Conservation (phyloP, 768 basidiomycete genomes). For the Infundibulicybe gibba region DNA sequence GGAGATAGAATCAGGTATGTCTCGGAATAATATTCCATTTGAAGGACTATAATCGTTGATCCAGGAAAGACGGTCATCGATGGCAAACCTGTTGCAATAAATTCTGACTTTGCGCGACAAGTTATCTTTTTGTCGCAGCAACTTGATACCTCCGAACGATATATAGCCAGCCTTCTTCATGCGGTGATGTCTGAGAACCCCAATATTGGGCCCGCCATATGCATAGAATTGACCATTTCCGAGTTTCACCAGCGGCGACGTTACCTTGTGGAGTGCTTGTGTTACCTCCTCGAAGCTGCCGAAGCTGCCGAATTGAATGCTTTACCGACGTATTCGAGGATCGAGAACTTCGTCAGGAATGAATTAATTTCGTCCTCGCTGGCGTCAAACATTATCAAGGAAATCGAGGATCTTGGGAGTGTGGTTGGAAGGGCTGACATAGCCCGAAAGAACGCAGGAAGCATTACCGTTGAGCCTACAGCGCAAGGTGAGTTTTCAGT, state of each 20-base stretch:
- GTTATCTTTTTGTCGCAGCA: constrained; percentile 76
- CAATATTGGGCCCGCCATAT: constrained; percentile 53
- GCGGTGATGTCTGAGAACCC: constrained; percentile 61
- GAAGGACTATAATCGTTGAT: constrained; percentile 2
- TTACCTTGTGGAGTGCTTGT: constrained; percentile 66
- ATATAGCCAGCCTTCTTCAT: constrained; percentile 68
- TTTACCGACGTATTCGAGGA: constrained; percentile 44
- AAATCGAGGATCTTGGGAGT: constrained; percentile 57
- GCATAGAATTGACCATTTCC: constrained; percentile 62
- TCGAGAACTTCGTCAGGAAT: constrained; percentile 50
- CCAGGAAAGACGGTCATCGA: constrained; percentile 65
- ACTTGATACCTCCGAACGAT: constrained; percentile 79
- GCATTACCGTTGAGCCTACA: constrained; percentile 54
- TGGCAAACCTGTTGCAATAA: constrained; percentile 67
- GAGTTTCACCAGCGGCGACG: constrained; percentile 70
- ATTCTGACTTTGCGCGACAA: constrained; percentile 76
- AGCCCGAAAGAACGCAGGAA: constrained; percentile 60
- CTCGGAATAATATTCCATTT: background rate
- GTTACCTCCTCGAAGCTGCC: constrained; percentile 64
- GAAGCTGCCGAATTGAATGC: constrained; percentile 43
- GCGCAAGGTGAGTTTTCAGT: constrained; percentile 45
- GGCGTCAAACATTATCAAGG: constrained; percentile 53
- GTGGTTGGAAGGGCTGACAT: constrained; percentile 50
- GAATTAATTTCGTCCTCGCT: constrained; percentile 53
- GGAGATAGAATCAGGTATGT: constrained; percentile 65